Evolutionary conservation across 106 monocot genomes (phyloP).

Genomic region (Ottelia alismoides): DNA sequence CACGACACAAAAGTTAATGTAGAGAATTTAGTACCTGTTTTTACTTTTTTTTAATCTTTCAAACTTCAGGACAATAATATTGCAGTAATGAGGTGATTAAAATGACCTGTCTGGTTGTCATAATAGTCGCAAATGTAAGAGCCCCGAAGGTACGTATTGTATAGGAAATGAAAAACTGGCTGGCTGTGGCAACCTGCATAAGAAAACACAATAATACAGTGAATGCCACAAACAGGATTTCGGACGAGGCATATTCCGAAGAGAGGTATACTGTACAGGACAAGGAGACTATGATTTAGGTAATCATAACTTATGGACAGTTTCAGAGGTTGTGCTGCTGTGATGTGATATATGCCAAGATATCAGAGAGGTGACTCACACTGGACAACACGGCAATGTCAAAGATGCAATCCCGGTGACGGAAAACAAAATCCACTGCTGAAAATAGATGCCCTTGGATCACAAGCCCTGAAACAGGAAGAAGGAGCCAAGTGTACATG

Average conservation of each 20-base stretch:
- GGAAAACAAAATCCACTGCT: constrained; percentile 81
- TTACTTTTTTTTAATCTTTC: too few species aligned
- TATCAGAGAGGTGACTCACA: constrained; percentile 24
- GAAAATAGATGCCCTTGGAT: constrained; percentile 67
- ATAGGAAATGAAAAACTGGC: constrained; percentile 98
- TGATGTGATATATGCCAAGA: too few species aligned
- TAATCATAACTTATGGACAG: background rate
- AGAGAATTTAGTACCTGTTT: too few species aligned
- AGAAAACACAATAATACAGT: background rate
- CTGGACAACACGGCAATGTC: constrained; percentile 75
- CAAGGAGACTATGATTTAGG: too few species aligned
- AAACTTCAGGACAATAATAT: constrained; percentile 9
- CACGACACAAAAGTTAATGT: too few species aligned
- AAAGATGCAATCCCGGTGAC: constrained; percentile 81
- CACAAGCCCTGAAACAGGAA: constrained; percentile 48
- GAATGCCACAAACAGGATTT: background rate
- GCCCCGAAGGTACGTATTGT: constrained; percentile 97
- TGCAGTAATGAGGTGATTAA: background rate
- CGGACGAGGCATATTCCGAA: too few species aligned
- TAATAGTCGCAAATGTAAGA: constrained; percentile 95
- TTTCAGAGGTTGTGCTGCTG: too few species aligned
- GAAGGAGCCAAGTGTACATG: too few species aligned
- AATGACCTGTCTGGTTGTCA: constrained; percentile 96
- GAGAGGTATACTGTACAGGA: too few species aligned
- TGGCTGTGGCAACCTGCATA: constrained; percentile 80